Evolutionary conservation across 228 moss, liverwort and hornwort species (phyloP).

Genomic region (Sphagnum magellanicum): DNA sequence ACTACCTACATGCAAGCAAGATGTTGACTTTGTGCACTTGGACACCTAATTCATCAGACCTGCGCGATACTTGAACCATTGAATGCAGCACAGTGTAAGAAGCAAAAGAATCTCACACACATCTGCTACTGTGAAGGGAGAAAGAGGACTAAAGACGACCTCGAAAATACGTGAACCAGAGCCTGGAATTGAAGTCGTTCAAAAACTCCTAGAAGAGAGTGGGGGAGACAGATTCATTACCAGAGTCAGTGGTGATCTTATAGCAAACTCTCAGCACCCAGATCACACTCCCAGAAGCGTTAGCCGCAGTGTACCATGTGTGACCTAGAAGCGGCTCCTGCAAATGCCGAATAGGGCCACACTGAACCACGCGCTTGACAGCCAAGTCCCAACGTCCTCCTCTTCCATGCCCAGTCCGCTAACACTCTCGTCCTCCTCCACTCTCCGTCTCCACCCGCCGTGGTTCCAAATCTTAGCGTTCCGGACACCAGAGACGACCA

Average conservation of each 20-base stretch:
- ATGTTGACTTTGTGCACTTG: background rate
- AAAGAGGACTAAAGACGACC: slow-evolving; percentile 39
- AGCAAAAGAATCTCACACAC: background rate
- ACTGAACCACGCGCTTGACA: slow-evolving; percentile 58
- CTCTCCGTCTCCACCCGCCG: slow-evolving; percentile 21
- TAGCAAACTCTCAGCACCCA: slow-evolving; percentile 94
- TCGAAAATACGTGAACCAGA: slow-evolving; percentile 91
- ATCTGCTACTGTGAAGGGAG: background rate
- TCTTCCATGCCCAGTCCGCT: background rate
- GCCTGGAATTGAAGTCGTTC: slow-evolving; percentile 76
- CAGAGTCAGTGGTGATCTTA: slow-evolving; percentile 53
- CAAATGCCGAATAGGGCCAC: slow-evolving; percentile 96
- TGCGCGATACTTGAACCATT: background rate
- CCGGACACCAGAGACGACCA: slow-evolving; percentile 9
- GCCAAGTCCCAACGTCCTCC: slow-evolving; percentile 41
- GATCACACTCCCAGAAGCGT: slow-evolving; percentile 70
- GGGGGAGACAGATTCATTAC: slow-evolving; percentile 44
- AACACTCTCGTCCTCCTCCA: slow-evolving; percentile 23
- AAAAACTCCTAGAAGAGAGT: slow-evolving; percentile 66
- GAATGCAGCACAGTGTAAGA: background rate
- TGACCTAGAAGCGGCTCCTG: slow-evolving; percentile 85
- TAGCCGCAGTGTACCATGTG: slow-evolving; percentile 76
- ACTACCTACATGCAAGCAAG: background rate
- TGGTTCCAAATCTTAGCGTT: slow-evolving; percentile 10
- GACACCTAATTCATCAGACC: background rate